A percentile compares a stretch with the other conserved stretches of the same genome.
Conservation (phyloP, 306 rosid species). For the Rosa chinensis region DNA sequence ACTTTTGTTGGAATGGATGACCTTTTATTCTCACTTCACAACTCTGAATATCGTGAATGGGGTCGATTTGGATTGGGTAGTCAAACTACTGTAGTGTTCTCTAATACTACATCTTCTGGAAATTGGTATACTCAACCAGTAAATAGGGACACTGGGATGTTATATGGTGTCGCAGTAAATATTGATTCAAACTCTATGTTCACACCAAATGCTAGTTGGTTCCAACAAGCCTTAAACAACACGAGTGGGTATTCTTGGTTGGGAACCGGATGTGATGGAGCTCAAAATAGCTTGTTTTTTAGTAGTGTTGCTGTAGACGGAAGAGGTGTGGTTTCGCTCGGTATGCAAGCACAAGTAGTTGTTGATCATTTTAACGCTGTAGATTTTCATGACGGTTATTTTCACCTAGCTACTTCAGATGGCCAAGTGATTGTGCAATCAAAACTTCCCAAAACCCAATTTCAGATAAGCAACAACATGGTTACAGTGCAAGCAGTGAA, state of each 20-base stretch:
- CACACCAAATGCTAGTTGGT: constrained; percentile 25
- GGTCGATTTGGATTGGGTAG: not conserved
- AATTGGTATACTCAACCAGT: constrained; percentile 18
- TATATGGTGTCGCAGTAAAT: constrained; percentile 6
- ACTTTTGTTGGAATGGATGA: constrained; percentile 29
- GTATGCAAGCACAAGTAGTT: constrained; percentile 11
- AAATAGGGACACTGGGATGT: constrained; percentile 20
- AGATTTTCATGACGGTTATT: constrained; percentile 25
- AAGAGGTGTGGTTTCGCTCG: constrained; percentile 31
- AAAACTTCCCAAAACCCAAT: constrained; percentile 8
- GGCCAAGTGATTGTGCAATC: constrained; percentile 18
- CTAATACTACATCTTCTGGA: constrained; percentile 15
- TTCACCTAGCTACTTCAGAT: constrained; percentile 24
- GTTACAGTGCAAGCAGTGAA: constrained; percentile 1
- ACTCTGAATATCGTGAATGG: not conserved
- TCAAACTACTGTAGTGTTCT: constrained; percentile 15
- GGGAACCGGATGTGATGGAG: constrained; percentile 14
- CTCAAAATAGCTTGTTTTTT: constrained; percentile 16
- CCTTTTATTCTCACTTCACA: constrained; percentile 15
- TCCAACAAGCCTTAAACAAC: constrained; percentile 25
- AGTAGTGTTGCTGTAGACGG: constrained; percentile 20
- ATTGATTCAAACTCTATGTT: not conserved
- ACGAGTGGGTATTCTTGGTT: constrained; percentile 16
- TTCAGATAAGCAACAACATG: not conserved
- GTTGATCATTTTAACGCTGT: not conserved